A percentile compares a stretch with the other conserved stretches of the same genome.
Conservation (phyloP, 176 grass and related monocot genomes). For the Eleusine indica region DNA sequence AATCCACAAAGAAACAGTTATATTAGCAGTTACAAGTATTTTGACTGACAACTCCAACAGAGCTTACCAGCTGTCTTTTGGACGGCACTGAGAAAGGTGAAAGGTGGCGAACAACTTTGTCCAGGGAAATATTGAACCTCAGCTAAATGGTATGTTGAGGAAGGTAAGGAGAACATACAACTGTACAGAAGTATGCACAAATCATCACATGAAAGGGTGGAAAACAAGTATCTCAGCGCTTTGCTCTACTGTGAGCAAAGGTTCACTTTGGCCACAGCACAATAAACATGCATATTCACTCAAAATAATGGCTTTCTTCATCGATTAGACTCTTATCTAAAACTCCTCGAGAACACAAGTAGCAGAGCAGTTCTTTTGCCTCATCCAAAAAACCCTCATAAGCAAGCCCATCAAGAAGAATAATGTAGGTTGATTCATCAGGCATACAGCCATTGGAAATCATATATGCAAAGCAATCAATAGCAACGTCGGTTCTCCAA, state of each 20-base stretch:
- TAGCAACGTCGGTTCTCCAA: constrained; percentile 46
- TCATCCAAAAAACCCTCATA: constrained; percentile 45
- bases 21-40: not conserved
- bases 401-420: constrained; percentile 55
- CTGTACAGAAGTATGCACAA: constrained; percentile 6
- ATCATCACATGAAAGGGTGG: not conserved
- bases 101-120: not conserved
- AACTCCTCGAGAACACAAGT: constrained; percentile 47
- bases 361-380: constrained; percentile 42
- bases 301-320: constrained; percentile 12
- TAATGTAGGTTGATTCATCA: constrained; percentile 59
- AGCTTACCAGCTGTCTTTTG: not conserved
- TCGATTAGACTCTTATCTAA: constrained; percentile 51
- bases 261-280: not conserved
- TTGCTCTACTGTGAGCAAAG: not conserved
- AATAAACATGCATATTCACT: not conserved
- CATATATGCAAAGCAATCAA: constrained; percentile 60
- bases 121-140: not conserved
- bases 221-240: not conserved
- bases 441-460: constrained; percentile 52
- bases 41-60: not conserved
- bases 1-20: not conserved
- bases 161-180: not conserved
- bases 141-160: not conserved
- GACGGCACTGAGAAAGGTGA: not conserved